Percentiles rank a stretch among this genome's conserved stretches.
These are phyloP conservation scores for Scleroderma bovista DNA, from an alignment of 768 basidiomycete species.

Conservation along the genomic window DNA sequence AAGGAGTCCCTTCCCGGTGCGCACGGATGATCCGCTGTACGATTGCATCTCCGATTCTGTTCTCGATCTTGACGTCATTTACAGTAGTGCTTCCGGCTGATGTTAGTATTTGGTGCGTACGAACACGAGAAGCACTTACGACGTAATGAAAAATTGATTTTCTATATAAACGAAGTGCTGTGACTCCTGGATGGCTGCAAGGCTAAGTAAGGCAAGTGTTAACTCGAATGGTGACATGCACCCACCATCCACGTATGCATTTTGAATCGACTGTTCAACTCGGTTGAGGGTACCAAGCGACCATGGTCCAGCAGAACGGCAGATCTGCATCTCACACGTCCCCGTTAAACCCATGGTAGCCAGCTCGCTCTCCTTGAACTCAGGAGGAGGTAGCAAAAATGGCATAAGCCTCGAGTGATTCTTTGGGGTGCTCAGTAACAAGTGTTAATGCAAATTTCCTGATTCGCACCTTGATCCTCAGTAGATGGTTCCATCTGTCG, in stretches of 20 bases:
- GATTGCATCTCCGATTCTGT: conserved; percentile 91
- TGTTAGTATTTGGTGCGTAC: not conserved
- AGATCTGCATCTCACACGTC: conserved; percentile 96
- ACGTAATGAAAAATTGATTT: conserved; percentile 89
- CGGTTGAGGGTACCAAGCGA: conserved; percentile 84
- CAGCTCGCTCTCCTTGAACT: conserved; percentile 81
- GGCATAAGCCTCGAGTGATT: conserved; percentile 93
- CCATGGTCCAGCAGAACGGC: conserved; percentile 94
- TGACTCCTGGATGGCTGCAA: conserved; percentile 80
- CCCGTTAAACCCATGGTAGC: conserved; percentile 79
- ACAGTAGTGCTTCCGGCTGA: conserved; percentile 58
- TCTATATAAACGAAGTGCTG: conserved; percentile 99
- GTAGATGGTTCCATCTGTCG: conserved; percentile 85
- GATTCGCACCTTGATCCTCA: conserved; percentile 77
- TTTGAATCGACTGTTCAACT: conserved; percentile 90
- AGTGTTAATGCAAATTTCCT: not conserved
- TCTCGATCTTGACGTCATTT: conserved; percentile 83
- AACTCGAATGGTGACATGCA: not conserved
- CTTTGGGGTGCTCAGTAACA: conserved; percentile 32
- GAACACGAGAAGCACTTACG: conserved; percentile 43
- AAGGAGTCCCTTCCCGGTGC: conserved; percentile 70
- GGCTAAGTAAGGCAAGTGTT: not conserved
- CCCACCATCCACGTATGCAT: conserved; percentile 85
- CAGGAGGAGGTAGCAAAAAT: conserved; percentile 88
- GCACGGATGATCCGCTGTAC: conserved; percentile 89